A percentile compares a stretch with the other conserved stretches of the same genome.
phyloP scores from a whole-genome alignment of 352 stramenopile genomes.

The Globisporangium irregulare region DNA sequence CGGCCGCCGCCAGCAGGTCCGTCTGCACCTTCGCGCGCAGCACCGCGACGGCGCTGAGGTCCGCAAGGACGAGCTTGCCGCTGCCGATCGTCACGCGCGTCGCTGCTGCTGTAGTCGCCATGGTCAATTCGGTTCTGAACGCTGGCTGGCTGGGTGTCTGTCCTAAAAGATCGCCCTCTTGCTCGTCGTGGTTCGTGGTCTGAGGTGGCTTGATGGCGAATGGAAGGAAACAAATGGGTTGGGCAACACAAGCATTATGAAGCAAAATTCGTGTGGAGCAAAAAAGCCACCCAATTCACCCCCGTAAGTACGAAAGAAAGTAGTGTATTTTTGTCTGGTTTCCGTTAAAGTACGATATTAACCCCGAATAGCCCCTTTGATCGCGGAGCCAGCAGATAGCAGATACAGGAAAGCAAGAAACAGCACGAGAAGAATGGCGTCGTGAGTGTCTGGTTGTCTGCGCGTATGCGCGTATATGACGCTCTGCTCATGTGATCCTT shows the following conservation, averaged over 20 bases:
- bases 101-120: conserved; percentile 27
- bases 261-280: background rate
- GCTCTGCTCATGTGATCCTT: background rate
- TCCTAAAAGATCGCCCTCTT: background rate
- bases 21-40: conserved; percentile 39
- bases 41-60: conserved; percentile 61
- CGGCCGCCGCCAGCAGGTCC: conserved; percentile 20
- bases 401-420: background rate
- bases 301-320: background rate
- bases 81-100: conserved; percentile 50
- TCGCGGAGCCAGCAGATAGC: background rate
- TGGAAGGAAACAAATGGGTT: background rate
- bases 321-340: background rate
- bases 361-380: background rate
- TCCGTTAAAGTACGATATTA: conserved; percentile 1
- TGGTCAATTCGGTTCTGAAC: conserved; percentile 11
- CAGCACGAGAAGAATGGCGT: conserved; percentile 1
- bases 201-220: background rate
- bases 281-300: background rate
- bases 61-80: conserved; percentile 51
- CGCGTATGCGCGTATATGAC: background rate
- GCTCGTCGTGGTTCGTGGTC: background rate
- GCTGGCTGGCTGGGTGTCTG: background rate
- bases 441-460: background rate
- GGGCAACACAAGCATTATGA: background rate